phyloP scores from a whole-genome alignment of 768 basidiomycete genomes.

The Psilocybe tampanensis region DNA sequence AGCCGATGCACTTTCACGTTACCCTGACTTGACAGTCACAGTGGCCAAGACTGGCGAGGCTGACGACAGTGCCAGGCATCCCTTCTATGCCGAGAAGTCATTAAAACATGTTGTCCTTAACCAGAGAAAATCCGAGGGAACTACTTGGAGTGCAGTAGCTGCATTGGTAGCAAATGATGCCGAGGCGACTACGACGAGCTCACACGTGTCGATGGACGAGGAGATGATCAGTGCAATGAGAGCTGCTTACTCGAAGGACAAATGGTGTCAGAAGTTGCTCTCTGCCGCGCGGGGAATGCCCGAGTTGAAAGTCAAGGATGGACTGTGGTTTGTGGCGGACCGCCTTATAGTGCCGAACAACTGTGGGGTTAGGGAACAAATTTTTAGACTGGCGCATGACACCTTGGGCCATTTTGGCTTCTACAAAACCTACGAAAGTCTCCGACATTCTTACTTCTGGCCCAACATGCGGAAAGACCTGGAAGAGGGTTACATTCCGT shows the following conservation, averaged over 20 bases:
- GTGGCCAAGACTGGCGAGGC: too few species aligned
- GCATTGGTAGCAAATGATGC: too few species aligned
- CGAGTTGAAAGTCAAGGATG: not conserved
- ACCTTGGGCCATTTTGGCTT: slow-evolving; percentile 34
- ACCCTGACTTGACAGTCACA: too few species aligned
- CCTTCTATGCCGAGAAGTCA: too few species aligned
- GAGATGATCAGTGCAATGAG: not conserved
- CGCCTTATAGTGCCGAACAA: not conserved
- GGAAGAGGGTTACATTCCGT: too few species aligned
- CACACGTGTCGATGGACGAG: not conserved
- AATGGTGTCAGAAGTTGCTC: not conserved
- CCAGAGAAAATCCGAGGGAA: too few species aligned
- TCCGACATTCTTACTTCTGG: slow-evolving; percentile 31
- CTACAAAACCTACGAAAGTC: slow-evolving; percentile 26
- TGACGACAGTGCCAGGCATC: too few species aligned
- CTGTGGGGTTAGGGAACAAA: not conserved
- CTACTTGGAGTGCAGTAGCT: too few species aligned
- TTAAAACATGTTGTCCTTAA: too few species aligned
- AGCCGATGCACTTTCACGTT: too few species aligned
- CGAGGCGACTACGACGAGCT: too few species aligned
- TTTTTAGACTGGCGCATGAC: slow-evolving; percentile 32
- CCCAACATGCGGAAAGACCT: slow-evolving; percentile 35
- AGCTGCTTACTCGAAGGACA: not conserved
- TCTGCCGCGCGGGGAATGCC: not conserved
- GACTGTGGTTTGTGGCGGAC: slow-evolving; percentile 2